These are phyloP conservation scores for Dalbergia cultrata DNA, from an alignment of 306 rosid species.

Conservation along the genomic window DNA sequence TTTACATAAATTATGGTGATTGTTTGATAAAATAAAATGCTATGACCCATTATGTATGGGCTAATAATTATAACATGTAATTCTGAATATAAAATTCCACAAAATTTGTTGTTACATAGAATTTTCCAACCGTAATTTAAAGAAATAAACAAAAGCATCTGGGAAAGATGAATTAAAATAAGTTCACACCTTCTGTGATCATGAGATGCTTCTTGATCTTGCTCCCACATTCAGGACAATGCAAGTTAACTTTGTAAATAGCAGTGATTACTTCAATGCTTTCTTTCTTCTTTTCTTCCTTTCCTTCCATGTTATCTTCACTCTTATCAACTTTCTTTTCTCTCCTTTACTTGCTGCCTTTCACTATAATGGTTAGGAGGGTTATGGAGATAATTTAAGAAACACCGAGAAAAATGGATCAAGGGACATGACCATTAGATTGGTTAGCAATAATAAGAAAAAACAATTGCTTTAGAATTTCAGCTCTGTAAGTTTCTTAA, in stretches of 20 bases:
- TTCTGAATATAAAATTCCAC: too few species aligned
- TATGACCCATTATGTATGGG: too few species aligned
- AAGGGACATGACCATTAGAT: background rate
- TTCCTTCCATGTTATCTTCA: conserved; percentile 42
- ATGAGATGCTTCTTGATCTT: conserved; percentile 80
- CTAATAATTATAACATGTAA: too few species aligned
- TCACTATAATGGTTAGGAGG: conserved; percentile 1
- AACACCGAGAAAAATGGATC: background rate
- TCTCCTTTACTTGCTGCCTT: conserved; percentile 54
- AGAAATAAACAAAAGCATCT: background rate
- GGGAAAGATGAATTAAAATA: background rate
- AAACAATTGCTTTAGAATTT: conserved; percentile 1
- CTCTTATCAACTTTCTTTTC: conserved; percentile 44
- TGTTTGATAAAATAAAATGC: too few species aligned
- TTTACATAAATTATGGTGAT: too few species aligned
- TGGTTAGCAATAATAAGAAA: background rate
- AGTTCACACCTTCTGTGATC: conserved; percentile 61
- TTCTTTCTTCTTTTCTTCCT: conserved; percentile 49
- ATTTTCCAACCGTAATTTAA: background rate
- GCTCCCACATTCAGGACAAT: conserved; percentile 78
- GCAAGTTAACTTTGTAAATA: conserved; percentile 76
- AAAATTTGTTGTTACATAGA: too few species aligned
- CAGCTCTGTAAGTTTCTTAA: conserved; percentile 28
- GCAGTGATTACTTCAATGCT: conserved; percentile 65
- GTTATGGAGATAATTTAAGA: conserved; percentile 5